These are phyloP conservation scores for Uromyces viciae-fabae DNA, from an alignment of 1,284 basidiomycete species.

Conservation along the genomic window DNA sequence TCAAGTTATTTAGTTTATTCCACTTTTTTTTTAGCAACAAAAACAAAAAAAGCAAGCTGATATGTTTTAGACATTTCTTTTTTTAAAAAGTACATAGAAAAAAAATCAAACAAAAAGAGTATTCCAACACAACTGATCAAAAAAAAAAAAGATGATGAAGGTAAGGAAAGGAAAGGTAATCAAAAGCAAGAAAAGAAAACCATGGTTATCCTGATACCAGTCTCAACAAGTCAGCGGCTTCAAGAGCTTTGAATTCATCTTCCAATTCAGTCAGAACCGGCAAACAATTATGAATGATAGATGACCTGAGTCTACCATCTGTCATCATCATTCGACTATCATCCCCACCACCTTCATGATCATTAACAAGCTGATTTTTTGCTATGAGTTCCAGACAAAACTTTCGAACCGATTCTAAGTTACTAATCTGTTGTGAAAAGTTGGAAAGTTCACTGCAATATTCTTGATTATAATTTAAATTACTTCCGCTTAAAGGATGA, in stretches of 20 bases:
- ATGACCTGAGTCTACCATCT: not conserved
- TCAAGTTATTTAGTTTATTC: too few relatives aligned
- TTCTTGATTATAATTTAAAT: not conserved
- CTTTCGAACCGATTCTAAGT: slow-evolving; percentile 8
- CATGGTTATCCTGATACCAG: slow-evolving; percentile 21
- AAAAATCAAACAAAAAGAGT: not conserved
- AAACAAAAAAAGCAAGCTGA: too few relatives aligned
- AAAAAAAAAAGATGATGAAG: not conserved
- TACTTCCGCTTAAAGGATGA: not conserved
- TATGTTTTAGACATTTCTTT: too few relatives aligned
- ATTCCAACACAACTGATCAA: too few relatives aligned
- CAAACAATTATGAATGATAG: slow-evolving; percentile 18
- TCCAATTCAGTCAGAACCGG: slow-evolving; percentile 27
- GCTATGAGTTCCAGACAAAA: slow-evolving; percentile 25
- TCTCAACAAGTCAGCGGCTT: slow-evolving; percentile 31
- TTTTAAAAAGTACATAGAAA: not conserved
- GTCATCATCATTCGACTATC: too few relatives aligned
- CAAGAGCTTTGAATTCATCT: slow-evolving; percentile 40
- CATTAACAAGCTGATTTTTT: not conserved
- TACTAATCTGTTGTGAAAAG: slow-evolving; percentile 25
- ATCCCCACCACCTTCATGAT: too few relatives aligned
- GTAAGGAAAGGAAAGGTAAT: not conserved
- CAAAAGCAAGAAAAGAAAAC: not conserved
- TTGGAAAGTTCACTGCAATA: slow-evolving; percentile 15
- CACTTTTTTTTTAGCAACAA: too few relatives aligned